Base-by-base conservation (phyloP, 495 filamentous ascomycete genomes). In the Trichoderma gamsii region DNA sequence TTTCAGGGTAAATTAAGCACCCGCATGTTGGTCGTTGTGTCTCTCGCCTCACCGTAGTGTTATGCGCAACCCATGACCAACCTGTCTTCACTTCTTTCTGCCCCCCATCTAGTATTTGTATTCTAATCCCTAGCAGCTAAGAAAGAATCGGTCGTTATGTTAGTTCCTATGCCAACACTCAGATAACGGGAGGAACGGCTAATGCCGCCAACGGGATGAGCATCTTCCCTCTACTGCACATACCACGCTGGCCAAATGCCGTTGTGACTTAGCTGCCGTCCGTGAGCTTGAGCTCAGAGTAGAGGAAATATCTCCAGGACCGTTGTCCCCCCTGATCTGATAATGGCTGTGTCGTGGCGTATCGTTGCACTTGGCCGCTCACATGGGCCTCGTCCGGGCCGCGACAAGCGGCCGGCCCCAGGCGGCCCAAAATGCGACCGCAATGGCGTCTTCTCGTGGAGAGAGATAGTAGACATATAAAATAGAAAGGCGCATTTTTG, bases 291-390 rank as follows among this genome's bases (percentile, higher is more conserved):
- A 52, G 15, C 56, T 49, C 56, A 16, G 15, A 56, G n/a, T 6
- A 46, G 43, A 15, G 43, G 2, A 12, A 46, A 18, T 13, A 15
- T 46, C 18, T 4, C 18, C 2, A 46, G 43, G 43, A 46, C 21
- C 4, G 1, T 52, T 21, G n/a, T n/a, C 5, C 35, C 35, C 35
- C 35, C 5, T 38, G 35, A 9, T 52, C 8, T 18, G 18, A 52
- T 23, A n/a, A 18, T 32, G 56, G 56, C 56, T 61, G 56, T 61
- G 56, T 16, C 25, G 56, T 61, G 56, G 56, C 56, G 25, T 32
- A 16, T 61, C 27, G 56, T 61, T n/a, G 23, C 56, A 12, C 56
- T 61, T 61, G 56, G 56, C 27, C 56, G 23, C 56, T 12, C 23
- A 21, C 27, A 32, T 4, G 27, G 52, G 56, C 56, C 56, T 23